Percentiles rank a stretch among this genome's conserved stretches.
phyloP scores from a whole-genome alignment of 495 filamentous ascomycete genomes.

The Echria macrotheca region DNA sequence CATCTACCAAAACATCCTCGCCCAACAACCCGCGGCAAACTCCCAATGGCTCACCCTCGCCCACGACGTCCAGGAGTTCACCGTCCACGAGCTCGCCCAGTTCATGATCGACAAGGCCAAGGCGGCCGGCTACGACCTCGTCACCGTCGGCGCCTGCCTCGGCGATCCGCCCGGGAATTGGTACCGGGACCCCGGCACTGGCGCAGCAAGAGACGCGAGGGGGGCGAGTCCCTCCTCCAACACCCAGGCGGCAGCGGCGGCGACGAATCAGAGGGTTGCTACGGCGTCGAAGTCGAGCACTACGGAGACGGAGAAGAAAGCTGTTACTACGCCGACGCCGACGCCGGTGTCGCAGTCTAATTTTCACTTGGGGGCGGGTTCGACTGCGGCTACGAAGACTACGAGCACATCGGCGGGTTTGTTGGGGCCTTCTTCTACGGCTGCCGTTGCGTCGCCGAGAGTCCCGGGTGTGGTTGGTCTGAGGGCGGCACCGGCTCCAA shows the following conservation, averaged over 20 bases:
- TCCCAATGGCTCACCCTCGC: constrained; percentile 34
- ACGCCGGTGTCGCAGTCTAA: background rate
- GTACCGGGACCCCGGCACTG: constrained; percentile 33
- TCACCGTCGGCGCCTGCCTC: constrained; percentile 39
- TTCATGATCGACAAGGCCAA: constrained; percentile 54
- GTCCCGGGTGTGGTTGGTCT: background rate
- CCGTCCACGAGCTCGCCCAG: constrained; percentile 56
- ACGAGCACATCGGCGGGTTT: background rate
- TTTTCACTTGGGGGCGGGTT: background rate
- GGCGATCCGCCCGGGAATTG: constrained; percentile 35
- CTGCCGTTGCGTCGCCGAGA: background rate
- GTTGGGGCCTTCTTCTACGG: background rate
- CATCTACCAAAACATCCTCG: constrained; percentile 10
- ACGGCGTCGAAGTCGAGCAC: background rate
- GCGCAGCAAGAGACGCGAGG: background rate
- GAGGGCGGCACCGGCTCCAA: background rate
- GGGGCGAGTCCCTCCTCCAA: too few species aligned
- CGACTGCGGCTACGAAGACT: background rate
- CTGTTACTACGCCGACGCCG: background rate
- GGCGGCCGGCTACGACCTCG: constrained; percentile 42
- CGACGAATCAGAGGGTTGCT: background rate
- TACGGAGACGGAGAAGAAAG: background rate
- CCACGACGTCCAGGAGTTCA: constrained; percentile 63
- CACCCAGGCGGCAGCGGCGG: too few species aligned
- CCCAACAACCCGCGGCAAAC: constrained; percentile 6